Conservation (phyloP, 305 asterid genomes). For the Fraxinus platypoda region DNA sequence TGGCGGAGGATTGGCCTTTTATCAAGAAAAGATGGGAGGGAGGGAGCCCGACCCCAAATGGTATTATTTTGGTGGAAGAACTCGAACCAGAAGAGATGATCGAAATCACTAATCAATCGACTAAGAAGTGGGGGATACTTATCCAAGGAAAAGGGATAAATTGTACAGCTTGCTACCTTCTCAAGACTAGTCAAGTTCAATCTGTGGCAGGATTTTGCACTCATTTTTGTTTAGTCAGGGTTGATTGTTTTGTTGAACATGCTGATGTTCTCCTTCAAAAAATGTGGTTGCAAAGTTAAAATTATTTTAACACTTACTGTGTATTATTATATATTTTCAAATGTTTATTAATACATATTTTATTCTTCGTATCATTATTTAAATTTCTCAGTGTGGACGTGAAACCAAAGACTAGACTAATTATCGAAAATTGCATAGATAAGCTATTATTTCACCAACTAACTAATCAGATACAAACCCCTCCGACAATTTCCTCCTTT, state of each 20-base stretch:
- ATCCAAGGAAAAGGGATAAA: conserved; percentile 29
- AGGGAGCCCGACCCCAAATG: conserved; percentile 14
- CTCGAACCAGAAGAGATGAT: background rate
- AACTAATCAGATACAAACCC: background rate
- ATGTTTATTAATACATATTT: background rate
- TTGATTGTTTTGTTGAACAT: conserved; percentile 26
- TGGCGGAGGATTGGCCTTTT: conserved; percentile 17
- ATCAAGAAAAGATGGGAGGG: conserved; percentile 24
- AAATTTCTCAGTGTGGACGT: background rate
- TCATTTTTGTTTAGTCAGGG: conserved; percentile 27
- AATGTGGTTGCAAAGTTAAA: conserved; percentile 17
- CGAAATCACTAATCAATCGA: background rate
- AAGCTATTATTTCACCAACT: background rate
- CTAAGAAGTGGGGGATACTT: conserved; percentile 25
- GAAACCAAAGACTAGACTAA: background rate
- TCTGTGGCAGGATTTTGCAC: conserved; percentile 27
- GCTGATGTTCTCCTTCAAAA: conserved; percentile 15
- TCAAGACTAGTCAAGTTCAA: conserved; percentile 25
- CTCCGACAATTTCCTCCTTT: background rate
- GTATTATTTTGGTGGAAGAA: conserved; percentile 28
- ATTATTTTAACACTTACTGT: background rate
- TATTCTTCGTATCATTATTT: background rate
- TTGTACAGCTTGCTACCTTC: conserved; percentile 27
- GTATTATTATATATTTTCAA: background rate
- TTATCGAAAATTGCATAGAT: background rate